Evolutionary conservation across 805 yeast species (phyloP).

Genomic region (Schwanniomyces yamadae): DNA sequence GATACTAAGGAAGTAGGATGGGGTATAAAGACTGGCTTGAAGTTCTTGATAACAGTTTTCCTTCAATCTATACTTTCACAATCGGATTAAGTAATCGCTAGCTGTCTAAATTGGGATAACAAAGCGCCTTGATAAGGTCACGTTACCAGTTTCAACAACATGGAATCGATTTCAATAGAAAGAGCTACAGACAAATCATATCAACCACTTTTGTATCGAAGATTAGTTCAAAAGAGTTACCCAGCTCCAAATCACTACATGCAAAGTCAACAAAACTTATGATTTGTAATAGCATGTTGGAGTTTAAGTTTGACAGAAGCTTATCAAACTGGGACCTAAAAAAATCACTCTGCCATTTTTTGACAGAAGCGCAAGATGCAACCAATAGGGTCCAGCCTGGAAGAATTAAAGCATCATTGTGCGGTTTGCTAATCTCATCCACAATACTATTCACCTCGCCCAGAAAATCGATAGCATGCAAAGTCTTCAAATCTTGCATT

Average conservation of each 20-base stretch:
- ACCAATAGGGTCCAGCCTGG: constrained; percentile 6
- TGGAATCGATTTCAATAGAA: too few relatives aligned
- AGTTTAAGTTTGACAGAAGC: constrained; percentile 2
- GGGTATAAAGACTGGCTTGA: too few relatives aligned
- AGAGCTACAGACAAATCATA: constrained; percentile 3
- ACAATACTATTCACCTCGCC: constrained; percentile 1
- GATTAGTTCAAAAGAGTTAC: constrained; percentile 1
- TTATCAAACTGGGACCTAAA: constrained; percentile 3
- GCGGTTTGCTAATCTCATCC: constrained; percentile 2
- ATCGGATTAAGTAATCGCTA: too few relatives aligned
- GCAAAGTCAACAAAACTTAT: constrained; percentile 1
- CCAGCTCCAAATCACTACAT: background rate
- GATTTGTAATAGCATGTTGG: constrained; percentile 5
- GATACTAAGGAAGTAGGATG: too few relatives aligned
- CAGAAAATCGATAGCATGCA: constrained; percentile 3
- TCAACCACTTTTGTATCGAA: constrained; percentile 3
- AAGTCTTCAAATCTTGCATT: constrained; percentile 1
- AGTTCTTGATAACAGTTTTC: too few relatives aligned
- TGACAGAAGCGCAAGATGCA: background rate
- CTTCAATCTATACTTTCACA: too few relatives aligned
- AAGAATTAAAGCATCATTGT: constrained; percentile 3
- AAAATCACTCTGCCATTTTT: background rate
- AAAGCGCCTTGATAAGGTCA: too few relatives aligned
- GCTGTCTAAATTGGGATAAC: too few relatives aligned
- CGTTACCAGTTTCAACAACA: too few relatives aligned